These are phyloP conservation scores for Escovopsis sp. DNA, from an alignment of 2,329 filamentous ascomycete species.

Conservation along the genomic window DNA sequence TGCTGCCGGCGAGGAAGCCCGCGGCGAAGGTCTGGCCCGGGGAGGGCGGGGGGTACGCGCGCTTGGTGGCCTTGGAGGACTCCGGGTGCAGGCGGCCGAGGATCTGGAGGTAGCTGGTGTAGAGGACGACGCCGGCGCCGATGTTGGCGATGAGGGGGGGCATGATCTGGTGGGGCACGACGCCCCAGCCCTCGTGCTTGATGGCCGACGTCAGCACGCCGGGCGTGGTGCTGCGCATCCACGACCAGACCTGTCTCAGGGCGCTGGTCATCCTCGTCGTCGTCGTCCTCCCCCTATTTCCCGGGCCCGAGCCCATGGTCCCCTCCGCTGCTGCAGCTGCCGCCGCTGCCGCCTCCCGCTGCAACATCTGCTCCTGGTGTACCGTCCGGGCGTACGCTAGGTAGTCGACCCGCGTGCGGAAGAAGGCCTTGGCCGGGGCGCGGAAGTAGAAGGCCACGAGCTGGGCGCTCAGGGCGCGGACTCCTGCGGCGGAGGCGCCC, in stretches of 20 bases:
- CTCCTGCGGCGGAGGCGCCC: constrained; percentile 72
- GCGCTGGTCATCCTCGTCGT: constrained; percentile 15
- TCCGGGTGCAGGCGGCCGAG: constrained; percentile 52
- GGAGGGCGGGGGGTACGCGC: constrained; percentile 55
- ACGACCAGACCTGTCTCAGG: constrained; percentile 28
- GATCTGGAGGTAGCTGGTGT: constrained; percentile 60
- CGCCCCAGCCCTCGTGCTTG: constrained; percentile 53
- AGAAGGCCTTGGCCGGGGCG: constrained; percentile 83
- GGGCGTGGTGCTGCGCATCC: constrained; percentile 50
- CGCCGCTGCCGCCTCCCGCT: constrained; percentile 20
- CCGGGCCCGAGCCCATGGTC: too few relatives aligned
- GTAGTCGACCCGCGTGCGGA: constrained; percentile 79
- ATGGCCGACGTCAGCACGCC: constrained; percentile 54
- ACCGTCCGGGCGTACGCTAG: constrained; percentile 41
- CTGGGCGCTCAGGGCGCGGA: constrained; percentile 70
- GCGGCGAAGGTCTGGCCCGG: constrained; percentile 50
- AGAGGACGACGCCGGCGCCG: constrained; percentile 57
- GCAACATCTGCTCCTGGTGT: constrained; percentile 25
- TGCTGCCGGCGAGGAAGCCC: constrained; percentile 49
- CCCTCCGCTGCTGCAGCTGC: too few relatives aligned
- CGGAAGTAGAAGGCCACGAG: constrained; percentile 83
- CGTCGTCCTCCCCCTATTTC: too few relatives aligned
- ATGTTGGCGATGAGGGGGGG: constrained; percentile 63
- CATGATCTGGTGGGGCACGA: constrained; percentile 62
- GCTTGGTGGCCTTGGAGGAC: constrained; percentile 37